Conservation (phyloP, 805 yeast species). For the Starmerella sirachaensis region DNA sequence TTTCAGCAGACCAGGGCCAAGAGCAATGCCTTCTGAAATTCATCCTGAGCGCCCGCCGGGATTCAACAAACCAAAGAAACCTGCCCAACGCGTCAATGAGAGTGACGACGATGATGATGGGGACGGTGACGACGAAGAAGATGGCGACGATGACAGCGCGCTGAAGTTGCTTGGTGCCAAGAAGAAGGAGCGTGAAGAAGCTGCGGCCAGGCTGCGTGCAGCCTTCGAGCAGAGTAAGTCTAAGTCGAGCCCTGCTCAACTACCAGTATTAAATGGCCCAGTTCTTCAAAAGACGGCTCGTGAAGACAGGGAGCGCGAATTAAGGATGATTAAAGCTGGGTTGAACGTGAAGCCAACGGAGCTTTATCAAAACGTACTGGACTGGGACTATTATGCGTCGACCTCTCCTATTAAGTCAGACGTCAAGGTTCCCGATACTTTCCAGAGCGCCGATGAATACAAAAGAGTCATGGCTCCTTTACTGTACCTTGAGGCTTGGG, state of each 20-base stretch:
- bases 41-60: conserved; percentile 43
- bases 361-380: conserved; percentile 52
- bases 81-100: conserved; percentile 15
- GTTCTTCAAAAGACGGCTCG: neutral
- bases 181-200: conserved; percentile 18
- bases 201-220: conserved; percentile 7
- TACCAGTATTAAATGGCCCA: conserved; percentile 2
- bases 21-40: conserved; percentile 15
- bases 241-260: conserved; percentile 3
- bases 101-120: conserved; percentile 32
- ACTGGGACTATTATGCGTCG: conserved; percentile 64
- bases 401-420: conserved; percentile 35
- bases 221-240: conserved; percentile 9
- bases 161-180: conserved; percentile 17
- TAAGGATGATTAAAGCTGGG: conserved; percentile 66
- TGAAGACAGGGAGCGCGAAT: conserved; percentile 41
- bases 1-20: neutral
- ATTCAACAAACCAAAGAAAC: conserved; percentile 28
- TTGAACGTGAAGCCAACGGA: conserved; percentile 68
- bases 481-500: conserved; percentile 86
- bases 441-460: conserved; percentile 52
- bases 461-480: conserved; percentile 63
- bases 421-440: conserved; percentile 45
- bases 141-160: conserved; percentile 30
- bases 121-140: conserved; percentile 33